These are phyloP conservation scores for Microthyrium microscopicum DNA, from an alignment of 2,329 filamentous ascomycete species.

Conservation along the genomic window DNA sequence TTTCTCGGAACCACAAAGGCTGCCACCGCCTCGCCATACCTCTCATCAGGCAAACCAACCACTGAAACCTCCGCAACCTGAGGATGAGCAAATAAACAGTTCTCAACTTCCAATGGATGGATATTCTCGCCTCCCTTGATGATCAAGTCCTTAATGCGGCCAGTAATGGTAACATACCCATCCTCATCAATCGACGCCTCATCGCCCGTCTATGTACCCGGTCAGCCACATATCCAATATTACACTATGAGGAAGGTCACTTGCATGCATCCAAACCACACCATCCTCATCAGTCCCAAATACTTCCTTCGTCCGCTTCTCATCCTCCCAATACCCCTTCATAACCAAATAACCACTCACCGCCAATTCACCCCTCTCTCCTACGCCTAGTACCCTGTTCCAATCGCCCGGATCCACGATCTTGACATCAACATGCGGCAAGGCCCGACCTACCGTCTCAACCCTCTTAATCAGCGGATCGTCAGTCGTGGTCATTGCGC, in stretches of 20 bases:
- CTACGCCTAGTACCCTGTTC: conserved; percentile 41
- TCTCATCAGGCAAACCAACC: conserved; percentile 65
- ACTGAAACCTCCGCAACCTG: conserved; percentile 62
- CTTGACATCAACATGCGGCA: conserved; percentile 69
- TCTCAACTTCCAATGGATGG: conserved; percentile 83
- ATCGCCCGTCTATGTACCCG: conserved; percentile 68
- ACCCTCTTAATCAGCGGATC: conserved; percentile 62
- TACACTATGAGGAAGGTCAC: conserved; percentile 13
- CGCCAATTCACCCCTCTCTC: conserved; percentile 62
- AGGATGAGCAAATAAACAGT: conserved; percentile 60
- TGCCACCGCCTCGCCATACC: conserved; percentile 72
- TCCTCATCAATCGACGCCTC: conserved; percentile 71
- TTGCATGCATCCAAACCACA: conserved; percentile 60
- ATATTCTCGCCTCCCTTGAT: conserved; percentile 95
- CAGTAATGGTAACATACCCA: conserved; percentile 78
- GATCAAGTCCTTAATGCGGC: conserved; percentile 86
- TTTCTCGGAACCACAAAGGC: conserved; percentile 53
- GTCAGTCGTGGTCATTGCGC: conserved; percentile 61
- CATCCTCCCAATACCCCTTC: conserved; percentile 78
- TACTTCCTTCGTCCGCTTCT: conserved; percentile 50
- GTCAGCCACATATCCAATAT: too few relatives aligned
- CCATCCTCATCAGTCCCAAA: conserved; percentile 39
- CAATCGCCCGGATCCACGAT: conserved; percentile 56
- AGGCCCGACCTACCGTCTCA: conserved; percentile 57
- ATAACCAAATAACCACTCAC: conserved; percentile 76